phyloP scores from a whole-genome alignment of 2,329 filamentous ascomycete genomes.

The Stachybotrys chartarum region DNA sequence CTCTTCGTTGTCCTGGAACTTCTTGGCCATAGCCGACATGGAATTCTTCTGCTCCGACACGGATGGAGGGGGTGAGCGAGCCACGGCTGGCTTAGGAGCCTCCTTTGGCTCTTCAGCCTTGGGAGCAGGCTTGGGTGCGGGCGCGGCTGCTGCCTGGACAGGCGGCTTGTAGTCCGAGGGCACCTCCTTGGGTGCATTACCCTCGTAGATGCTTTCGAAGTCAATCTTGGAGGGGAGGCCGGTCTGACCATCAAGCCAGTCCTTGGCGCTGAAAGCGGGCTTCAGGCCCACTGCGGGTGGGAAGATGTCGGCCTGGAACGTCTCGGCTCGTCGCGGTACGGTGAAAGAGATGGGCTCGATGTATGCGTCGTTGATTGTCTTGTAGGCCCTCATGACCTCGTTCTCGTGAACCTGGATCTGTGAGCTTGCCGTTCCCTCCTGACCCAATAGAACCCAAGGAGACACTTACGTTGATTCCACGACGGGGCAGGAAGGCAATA shows the following conservation, averaged over 20 bases:
- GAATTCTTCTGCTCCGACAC: conserved; percentile 82
- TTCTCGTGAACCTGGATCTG: conserved; percentile 73
- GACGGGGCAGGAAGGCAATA: conserved; percentile 88
- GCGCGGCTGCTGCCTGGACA: conserved; percentile 33
- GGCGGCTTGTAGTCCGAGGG: conserved; percentile 59
- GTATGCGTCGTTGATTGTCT: conserved; percentile 90
- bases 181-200: conserved; percentile 71
- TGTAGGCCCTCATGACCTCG: conserved; percentile 91
- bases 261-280: conserved; percentile 68
- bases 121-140: conserved; percentile 32
- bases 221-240: conserved; percentile 86
- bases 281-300: conserved; percentile 76
- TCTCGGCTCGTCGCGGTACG: conserved; percentile 85
- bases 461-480: conserved; percentile 73
- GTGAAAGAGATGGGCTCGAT: conserved; percentile 98
- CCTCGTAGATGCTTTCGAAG: conserved; percentile 85
- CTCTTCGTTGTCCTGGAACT: conserved; percentile 68
- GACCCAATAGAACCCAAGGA: not conserved
- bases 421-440: conserved; percentile 9
- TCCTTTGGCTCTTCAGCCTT: conserved; percentile 41
- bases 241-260: conserved; percentile 85
- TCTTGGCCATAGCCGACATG: conserved; percentile 77
- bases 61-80: conserved; percentile 49
- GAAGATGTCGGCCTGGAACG: conserved; percentile 96
- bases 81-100: conserved; percentile 41